These are phyloP conservation scores for Globisporangium heterothallicum DNA, from an alignment of 352 stramenopile genomes.

Conservation along the genomic window DNA sequence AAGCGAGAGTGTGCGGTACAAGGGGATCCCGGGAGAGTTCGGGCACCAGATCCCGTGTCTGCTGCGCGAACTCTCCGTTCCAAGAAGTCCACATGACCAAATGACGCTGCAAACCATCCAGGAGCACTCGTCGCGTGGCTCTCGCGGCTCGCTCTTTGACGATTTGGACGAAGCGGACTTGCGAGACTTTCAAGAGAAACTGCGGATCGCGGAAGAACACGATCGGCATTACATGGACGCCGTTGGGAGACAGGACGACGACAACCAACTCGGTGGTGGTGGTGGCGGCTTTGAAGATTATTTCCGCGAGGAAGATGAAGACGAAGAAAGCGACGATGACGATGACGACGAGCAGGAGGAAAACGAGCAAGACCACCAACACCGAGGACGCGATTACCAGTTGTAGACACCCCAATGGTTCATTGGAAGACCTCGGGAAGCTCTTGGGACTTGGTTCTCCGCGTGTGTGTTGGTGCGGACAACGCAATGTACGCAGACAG, in stretches of 20 bases:
- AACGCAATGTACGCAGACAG: not conserved
- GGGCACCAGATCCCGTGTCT: conserved; percentile 38
- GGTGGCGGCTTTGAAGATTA: conserved; percentile 7
- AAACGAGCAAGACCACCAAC: conserved; percentile 14
- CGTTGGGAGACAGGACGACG: not conserved
- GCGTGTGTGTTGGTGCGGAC: too few species aligned
- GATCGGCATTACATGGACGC: conserved; percentile 4
- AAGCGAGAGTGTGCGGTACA: conserved; percentile 38
- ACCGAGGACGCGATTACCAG: conserved; percentile 19
- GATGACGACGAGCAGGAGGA: conserved; percentile 10
- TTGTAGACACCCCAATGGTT: conserved; percentile 17
- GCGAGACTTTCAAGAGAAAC: conserved; percentile 11
- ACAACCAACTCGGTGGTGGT: not conserved
- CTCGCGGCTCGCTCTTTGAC: conserved; percentile 15
- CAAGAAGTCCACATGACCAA: conserved; percentile 19
- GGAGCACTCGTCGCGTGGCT: conserved; percentile 19
- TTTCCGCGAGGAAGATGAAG: conserved; percentile 21
- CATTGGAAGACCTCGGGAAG: conserved; percentile 11
- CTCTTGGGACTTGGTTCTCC: not conserved
- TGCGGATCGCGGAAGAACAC: conserved; percentile 10
- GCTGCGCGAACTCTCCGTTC: conserved; percentile 35
- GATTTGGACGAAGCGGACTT: conserved; percentile 17
- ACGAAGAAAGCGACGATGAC: conserved; percentile 17
- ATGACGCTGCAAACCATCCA: conserved; percentile 50
- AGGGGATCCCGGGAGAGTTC: conserved; percentile 26